Base-by-base conservation (phyloP, 192 early-diverging fungal species). In the Backusella mclennaniae region DNA sequence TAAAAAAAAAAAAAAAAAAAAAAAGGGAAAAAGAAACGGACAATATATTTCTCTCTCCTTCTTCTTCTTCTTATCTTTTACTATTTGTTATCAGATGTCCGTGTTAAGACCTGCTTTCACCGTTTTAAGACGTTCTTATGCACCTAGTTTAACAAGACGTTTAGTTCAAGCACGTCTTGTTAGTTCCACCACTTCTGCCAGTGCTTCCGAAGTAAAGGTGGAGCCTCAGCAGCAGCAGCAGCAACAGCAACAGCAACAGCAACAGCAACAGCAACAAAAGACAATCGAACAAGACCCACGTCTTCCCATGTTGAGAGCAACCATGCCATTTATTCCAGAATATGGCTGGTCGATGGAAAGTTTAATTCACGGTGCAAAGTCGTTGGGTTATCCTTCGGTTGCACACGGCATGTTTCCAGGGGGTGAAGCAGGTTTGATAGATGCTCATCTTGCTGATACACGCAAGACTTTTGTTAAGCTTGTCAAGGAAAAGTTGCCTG, bases 291-390 rank as follows among this genome's bases (percentile, higher is more conserved):
- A 38, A 9, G 56, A 67, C 6, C 59, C 73, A 67, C 39, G 31
- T n/a, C 39, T 35, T 26, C 35, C n/a, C 11, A 66, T 78, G 35
- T 86, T 95, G 35, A 85, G 89, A 46, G 85, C 84, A 0, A 89
- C 96, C 0, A 78, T 97, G 46, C 76, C 83, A 35, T 87, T 90
- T 73, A 93, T 97, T 1, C 86, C 90, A 42, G 52, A 84, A 68
- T 70, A 90, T 74, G 96, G 96, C 35, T 98, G 94, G 94, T 90
- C 93, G 0, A 84, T 83, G n/a, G 73, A 86, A 21, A 88, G 92
- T 1, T 76, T 98, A 0, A 73, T 78, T 6, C 85, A 84, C 11
- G 96, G 90, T 14, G 89, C 93, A 71, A 80, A 84, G 36, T 84
- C 84, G 11, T 83, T 94, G 36, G 95, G 93, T 33, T 92, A 91